phyloP scores from a whole-genome alignment of 108 stramenopile species.

The Skeletonema tropicum region DNA sequence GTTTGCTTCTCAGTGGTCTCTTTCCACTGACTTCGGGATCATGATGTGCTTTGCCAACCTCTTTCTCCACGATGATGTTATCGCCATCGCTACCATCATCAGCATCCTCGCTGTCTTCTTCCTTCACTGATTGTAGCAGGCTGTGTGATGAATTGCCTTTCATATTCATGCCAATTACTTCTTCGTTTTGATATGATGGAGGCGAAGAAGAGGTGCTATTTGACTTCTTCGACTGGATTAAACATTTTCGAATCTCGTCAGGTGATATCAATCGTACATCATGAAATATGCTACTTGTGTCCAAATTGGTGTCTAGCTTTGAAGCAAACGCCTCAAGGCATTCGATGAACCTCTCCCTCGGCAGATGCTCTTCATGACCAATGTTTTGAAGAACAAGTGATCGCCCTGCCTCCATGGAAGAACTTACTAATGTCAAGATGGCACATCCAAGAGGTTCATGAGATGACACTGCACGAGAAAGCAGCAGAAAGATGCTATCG shows the following conservation, averaged over 20 bases:
- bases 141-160: background rate
- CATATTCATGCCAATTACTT: background rate
- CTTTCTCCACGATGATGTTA: background rate
- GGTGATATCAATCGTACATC: constrained; percentile 7
- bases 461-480: constrained; percentile 67
- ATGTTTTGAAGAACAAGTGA: constrained; percentile 55
- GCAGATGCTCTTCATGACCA: constrained; percentile 66
- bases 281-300: background rate
- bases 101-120: constrained; percentile 12
- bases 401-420: constrained; percentile 49
- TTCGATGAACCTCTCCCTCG: constrained; percentile 74
- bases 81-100: constrained; percentile 11
- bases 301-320: constrained; percentile 44
- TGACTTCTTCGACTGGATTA: background rate
- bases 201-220: background rate
- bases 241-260: constrained; percentile 4
- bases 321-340: constrained; percentile 66
- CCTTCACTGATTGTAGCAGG: constrained; percentile 8
- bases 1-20: background rate
- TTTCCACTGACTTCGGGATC: background rate
- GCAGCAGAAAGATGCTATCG: constrained; percentile 60
- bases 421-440: constrained; percentile 63
- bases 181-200: constrained; percentile 1
- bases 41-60: background rate
- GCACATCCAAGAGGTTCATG: constrained; percentile 76